Evolutionary conservation across 352 stramenopile species (phyloP), one percentile per base, ranked within the genome.

Genomic region (Peronosclerospora sorghi): DNA sequence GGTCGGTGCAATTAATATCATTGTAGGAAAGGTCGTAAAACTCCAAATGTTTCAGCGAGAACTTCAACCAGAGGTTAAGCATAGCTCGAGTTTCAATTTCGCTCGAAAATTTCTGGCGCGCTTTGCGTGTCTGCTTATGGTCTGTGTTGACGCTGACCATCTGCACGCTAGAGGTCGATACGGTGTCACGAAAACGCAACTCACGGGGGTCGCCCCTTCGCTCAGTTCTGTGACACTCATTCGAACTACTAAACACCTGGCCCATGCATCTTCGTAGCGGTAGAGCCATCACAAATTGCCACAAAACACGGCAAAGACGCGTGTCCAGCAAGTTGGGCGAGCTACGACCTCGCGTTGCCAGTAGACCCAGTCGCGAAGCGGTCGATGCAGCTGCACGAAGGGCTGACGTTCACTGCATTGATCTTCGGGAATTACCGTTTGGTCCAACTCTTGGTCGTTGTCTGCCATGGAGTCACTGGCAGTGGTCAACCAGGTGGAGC

Each of bases 111-210:
- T 50, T 45, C 36, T 85, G 59, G 34, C 89, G 67, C 10, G 69
- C 54, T 28, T 57, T 34, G 15, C 73, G 68, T 28, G 66, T 82
- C 9, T 49, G 23, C 23, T 73, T 56, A 51, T 85, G 61, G 45
- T 89, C 68, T n/a, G 72, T 86, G 46, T 91, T 89, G 19, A 91
- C 52, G 27, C 73, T 87, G 15, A 67, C 69, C n/a, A n/a, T n/a
- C 13, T 54, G 56, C 13, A 66, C 52, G 7, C 38, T 41, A 0
- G 15, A 21, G 2, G 24, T 34, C 6, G 45, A 43, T 1, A 14
- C 19, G 5, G 32, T 23, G 20, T 66, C 48, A 21, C 26, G 32
- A 21, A 70, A 61, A 10, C 45, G 34, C 41, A 70, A 36, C 13
- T 61, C 52, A 5, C 56, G 56, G 8, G 28, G 9, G n/a, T 53